A percentile compares a stretch with the other conserved stretches of the same genome.
These are phyloP conservation scores for Sporisorium exsertum DNA, from an alignment of 1,284 basidiomycete species.

Conservation along the genomic window DNA sequence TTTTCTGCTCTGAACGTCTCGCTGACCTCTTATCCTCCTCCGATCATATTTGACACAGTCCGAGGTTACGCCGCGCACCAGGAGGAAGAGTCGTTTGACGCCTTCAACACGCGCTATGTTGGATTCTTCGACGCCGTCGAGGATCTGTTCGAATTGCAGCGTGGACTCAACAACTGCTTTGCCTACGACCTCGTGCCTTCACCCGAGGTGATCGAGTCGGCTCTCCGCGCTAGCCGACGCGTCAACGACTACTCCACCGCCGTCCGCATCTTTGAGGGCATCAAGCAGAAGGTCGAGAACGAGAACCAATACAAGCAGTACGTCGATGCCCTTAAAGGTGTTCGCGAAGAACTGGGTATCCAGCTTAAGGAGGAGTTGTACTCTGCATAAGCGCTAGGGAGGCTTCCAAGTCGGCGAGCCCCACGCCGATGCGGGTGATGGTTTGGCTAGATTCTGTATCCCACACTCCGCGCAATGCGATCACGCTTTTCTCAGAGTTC, in stretches of 20 bases:
- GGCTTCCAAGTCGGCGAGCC: too few species aligned
- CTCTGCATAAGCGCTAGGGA: slow-evolving; percentile 25
- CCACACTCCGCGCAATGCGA: too few species aligned
- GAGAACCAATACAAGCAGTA: slow-evolving; percentile 68
- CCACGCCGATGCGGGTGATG: too few species aligned
- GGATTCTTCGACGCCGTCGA: slow-evolving; percentile 90
- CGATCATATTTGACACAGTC: slow-evolving; percentile 24
- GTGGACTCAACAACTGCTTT: slow-evolving; percentile 99
- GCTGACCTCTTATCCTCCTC: slow-evolving; percentile 6
- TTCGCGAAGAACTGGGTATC: slow-evolving; percentile 66
- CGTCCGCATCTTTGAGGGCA: slow-evolving; percentile 84
- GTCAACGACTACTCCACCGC: slow-evolving; percentile 98
- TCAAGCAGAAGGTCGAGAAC: slow-evolving; percentile 69
- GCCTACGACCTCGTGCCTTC: slow-evolving; percentile 97
- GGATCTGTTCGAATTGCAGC: slow-evolving; percentile 87
- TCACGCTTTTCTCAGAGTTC: too few species aligned
- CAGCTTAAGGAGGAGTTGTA: slow-evolving; percentile 67
- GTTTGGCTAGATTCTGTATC: neutral
- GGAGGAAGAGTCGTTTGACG: slow-evolving; percentile 90
- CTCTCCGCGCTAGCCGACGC: slow-evolving; percentile 86
- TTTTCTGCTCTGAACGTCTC: too few species aligned
- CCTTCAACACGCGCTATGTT: slow-evolving; percentile 92
- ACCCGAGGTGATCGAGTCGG: slow-evolving; percentile 87
- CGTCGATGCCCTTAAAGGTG: slow-evolving; percentile 63
- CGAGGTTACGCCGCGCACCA: slow-evolving; percentile 63